These are phyloP conservation scores for Alternaria ethzedia DNA, from an alignment of 2,329 filamentous ascomycete species.

Conservation along the genomic window DNA sequence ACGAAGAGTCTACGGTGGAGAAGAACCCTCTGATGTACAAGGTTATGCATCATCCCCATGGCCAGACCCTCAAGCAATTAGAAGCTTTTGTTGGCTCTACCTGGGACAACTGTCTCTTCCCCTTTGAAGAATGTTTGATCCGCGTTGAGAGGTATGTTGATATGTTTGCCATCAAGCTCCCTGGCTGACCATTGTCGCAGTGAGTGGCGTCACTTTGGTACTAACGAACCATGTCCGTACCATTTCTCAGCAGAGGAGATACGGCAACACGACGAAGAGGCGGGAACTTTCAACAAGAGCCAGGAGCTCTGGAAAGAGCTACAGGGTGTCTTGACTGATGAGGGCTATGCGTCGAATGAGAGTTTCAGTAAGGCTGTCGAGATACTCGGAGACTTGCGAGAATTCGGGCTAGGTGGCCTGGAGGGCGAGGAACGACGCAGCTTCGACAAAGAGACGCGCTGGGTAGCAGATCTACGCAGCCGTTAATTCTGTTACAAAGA, in stretches of 20 bases:
- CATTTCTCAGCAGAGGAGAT: constrained; percentile 33
- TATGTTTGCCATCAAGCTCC: background rate
- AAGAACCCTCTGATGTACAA: constrained; percentile 35
- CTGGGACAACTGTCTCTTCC: constrained; percentile 33
- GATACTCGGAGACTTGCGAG: constrained; percentile 22
- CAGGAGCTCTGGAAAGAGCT: constrained; percentile 32
- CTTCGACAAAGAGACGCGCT: constrained; percentile 23
- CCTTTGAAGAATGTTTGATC: constrained; percentile 32
- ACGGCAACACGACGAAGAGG: constrained; percentile 29
- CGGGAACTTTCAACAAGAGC: constrained; percentile 28
- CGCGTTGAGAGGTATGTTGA: constrained; percentile 27
- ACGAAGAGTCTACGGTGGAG: constrained; percentile 28
- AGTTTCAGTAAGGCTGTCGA: constrained; percentile 23
- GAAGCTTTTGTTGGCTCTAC: constrained; percentile 35
- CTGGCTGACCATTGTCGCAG: constrained; percentile 22
- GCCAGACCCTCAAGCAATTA: constrained; percentile 35
- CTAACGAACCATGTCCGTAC: constrained; percentile 32
- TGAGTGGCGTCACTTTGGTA: constrained; percentile 29
- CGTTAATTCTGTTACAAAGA: background rate
- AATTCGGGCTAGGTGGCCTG: constrained; percentile 12
- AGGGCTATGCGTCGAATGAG: constrained; percentile 32
- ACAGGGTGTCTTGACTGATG: constrained; percentile 29
- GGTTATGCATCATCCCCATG: constrained; percentile 29
- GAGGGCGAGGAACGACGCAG: constrained; percentile 17
- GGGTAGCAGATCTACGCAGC: constrained; percentile 9